Percentiles rank a stretch among this genome's conserved stretches.
Conservation (phyloP, 164 flowering plant species). For the Hamamelis virginiana region DNA sequence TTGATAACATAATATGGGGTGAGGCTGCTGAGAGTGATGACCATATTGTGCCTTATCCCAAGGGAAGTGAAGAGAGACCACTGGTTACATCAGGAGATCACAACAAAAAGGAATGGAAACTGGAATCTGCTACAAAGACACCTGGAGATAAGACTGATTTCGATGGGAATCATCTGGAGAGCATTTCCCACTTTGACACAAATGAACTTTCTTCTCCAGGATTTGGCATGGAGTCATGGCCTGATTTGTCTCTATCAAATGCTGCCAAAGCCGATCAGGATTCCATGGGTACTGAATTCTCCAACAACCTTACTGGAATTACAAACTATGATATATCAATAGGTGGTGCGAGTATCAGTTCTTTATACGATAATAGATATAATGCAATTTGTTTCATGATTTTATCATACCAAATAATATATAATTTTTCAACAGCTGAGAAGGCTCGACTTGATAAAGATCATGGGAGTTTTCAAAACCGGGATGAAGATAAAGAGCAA, state of each 20-base stretch:
- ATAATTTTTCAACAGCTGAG: slow-evolving; percentile 30
- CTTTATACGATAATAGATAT: not conserved
- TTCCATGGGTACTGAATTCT: slow-evolving; percentile 31
- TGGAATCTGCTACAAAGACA: slow-evolving; percentile 27
- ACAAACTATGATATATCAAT: slow-evolving; percentile 22
- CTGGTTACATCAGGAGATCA: slow-evolving; percentile 24
- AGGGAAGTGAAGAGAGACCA: slow-evolving; percentile 38
- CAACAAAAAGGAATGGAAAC: slow-evolving; percentile 40
- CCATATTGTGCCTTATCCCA: slow-evolving; percentile 68
- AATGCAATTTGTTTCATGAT: not conserved
- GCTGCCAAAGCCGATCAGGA: slow-evolving; percentile 30
- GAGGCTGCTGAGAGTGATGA: slow-evolving; percentile 58
- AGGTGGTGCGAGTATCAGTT: slow-evolving; percentile 19
- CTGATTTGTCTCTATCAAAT: slow-evolving; percentile 29
- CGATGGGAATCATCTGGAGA: slow-evolving; percentile 27
- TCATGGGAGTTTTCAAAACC: slow-evolving; percentile 35
- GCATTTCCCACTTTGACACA: slow-evolving; percentile 24
- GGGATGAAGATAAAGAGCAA: slow-evolving; percentile 41
- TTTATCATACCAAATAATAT: not conserved
- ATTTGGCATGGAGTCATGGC: slow-evolving; percentile 37
- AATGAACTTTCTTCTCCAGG: slow-evolving; percentile 30
- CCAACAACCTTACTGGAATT: slow-evolving; percentile 24
- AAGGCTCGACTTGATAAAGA: slow-evolving; percentile 31
- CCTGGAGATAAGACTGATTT: slow-evolving; percentile 21
- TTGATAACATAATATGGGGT: slow-evolving; percentile 72